Evolutionary conservation across 495 filamentous ascomycete species (phyloP).

Genomic region (Neurospora sp.): DNA sequence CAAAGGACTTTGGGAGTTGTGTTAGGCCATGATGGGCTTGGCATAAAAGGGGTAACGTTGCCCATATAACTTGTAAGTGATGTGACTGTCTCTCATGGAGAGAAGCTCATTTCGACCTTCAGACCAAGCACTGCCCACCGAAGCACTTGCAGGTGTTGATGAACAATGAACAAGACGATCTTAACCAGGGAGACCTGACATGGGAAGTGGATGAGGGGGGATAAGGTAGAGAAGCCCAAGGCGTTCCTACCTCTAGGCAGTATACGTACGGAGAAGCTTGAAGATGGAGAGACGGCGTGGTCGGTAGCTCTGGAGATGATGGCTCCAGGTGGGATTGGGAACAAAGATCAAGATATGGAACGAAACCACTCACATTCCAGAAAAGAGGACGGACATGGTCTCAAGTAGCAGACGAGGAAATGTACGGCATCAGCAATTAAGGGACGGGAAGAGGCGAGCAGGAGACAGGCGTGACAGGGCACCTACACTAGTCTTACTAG

Average conservation of each 20-base stretch:
- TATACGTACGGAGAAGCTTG: background rate
- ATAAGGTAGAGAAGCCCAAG: background rate
- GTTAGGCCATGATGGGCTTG: background rate
- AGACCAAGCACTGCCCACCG: background rate
- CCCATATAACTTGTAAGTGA: background rate
- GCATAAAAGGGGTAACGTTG: background rate
- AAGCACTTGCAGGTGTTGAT: background rate
- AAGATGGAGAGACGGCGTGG: background rate
- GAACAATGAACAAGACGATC: background rate
- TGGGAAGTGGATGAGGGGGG: background rate
- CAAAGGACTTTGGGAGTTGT: background rate
- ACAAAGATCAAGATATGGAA: background rate
- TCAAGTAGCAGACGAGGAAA: background rate
- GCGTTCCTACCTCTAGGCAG: background rate
- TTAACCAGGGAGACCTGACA: background rate
- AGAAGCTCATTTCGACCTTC: background rate
- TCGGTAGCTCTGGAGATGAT: background rate
- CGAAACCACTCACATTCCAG: slow-evolving; percentile 59
- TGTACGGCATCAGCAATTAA: slow-evolving; percentile 1
- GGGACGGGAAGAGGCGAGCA: background rate
- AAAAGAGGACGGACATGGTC: slow-evolving; percentile 67
- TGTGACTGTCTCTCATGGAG: background rate
- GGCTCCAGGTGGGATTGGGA: background rate
- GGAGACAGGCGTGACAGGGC: background rate
- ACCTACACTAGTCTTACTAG: background rate